Conservation (phyloP, 75 land plant species). For the Gnetum montanum region DNA sequence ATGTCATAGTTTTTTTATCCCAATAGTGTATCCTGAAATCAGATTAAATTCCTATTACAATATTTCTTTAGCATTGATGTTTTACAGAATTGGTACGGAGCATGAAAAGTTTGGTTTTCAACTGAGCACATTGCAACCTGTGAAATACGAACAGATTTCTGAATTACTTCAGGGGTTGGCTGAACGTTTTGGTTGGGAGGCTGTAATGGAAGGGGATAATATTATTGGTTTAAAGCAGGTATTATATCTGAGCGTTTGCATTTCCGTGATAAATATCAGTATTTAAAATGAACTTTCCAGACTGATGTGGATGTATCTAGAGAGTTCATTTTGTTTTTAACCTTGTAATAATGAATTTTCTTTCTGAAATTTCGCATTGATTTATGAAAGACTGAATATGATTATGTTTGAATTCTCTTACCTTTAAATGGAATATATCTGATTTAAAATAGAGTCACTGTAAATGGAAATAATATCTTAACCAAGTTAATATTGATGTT, state of each 20-base stretch:
- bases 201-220: slow-evolving; percentile 71
- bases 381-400: no score
- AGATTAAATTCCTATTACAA: no score
- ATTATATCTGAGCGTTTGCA: background rate
- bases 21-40: no score
- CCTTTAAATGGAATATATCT: no score
- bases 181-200: slow-evolving; percentile 94
- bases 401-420: no score
- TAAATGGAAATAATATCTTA: no score
- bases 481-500: no score
- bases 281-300: background rate
- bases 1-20: no score
- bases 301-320: background rate
- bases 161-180: slow-evolving; percentile 72
- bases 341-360: no score
- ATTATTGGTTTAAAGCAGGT: slow-evolving; percentile 94
- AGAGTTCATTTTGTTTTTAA: background rate
- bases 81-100: slow-evolving; percentile 92
- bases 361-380: no score
- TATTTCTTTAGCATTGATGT: background rate
- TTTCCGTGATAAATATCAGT: background rate
- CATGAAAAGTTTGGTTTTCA: slow-evolving; percentile 99
- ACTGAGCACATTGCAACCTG: slow-evolving; percentile 55
- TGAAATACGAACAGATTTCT: slow-evolving; percentile 82
- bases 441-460: no score